Base-by-base conservation (phyloP, 2,329 filamentous ascomycete genomes). In the Ophiosphaerella narmari region DNA sequence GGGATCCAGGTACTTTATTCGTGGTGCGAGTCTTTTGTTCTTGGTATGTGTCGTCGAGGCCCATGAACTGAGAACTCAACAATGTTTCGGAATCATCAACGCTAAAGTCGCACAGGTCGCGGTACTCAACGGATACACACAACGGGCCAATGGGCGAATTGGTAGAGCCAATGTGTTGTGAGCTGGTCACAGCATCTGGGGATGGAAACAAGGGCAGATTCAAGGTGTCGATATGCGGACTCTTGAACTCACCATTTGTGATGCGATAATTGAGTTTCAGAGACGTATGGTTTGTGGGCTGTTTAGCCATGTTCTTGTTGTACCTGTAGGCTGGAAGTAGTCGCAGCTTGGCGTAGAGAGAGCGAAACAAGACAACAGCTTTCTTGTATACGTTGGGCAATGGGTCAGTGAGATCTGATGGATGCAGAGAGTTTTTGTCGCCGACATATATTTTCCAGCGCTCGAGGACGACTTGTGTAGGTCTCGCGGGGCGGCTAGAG, bases 341-440 rank as follows among this genome's bases (percentile, higher is more conserved):
- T 63, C 90, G 88, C 35, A 90, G 85, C 46, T 89, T 89, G 42
- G 90, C 85, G 72, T 90, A 96, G 39, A 99, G 81, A 1, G 91
- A 91, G 52, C 94, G 85, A 75, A 97, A 97, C 63, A 97, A 86
- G 60, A 97, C 89, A 57, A 99, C 96, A 63, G 90, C 91, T 76
- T 96, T 94, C 77, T 99, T 99, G 81, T 99, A 99, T 50, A 96
- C 86, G 44, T 90, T 93, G 12, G 94, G 91, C 43, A 97, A 78
- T 29, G 83, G 78, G 39, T 83, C 78, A 45, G 74, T 79, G 43
- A 85, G 72, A 51, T 86, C 82, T 34, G 77, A 78, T 63, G 48
- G 90, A 68, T 83, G 80, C 70, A 70, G 78, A 70, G 49, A 79
- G 73, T 50, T 59, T 50, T 67, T 76, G 60, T 84, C 83, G 67